These are phyloP conservation scores for Diplocarpon rosae DNA, from an alignment of 2,329 filamentous ascomycete genomes.

Conservation along the genomic window DNA sequence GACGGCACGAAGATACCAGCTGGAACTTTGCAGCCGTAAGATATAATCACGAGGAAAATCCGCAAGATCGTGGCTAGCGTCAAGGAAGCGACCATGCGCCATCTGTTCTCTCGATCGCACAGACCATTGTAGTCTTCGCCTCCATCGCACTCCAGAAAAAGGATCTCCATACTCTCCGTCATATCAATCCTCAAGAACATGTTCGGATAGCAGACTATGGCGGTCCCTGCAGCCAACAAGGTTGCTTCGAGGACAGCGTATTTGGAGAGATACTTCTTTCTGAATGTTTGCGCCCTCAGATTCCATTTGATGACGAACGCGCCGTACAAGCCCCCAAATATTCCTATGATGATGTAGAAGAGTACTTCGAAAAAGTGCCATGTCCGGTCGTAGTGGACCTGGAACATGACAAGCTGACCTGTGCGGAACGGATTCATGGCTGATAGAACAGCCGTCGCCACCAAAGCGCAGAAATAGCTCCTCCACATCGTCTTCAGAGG, in stretches of 20 bases:
- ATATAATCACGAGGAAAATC: conserved; percentile 80
- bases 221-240: conserved; percentile 70
- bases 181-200: conserved; percentile 94
- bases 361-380: conserved; percentile 97
- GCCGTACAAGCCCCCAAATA: conserved; percentile 91
- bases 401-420: conserved; percentile 98
- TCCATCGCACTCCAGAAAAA: conserved; percentile 89
- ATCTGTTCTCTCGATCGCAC: conserved; percentile 68
- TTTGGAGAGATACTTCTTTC: conserved; percentile 79
- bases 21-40: conserved; percentile 95
- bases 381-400: conserved; percentile 85
- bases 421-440: conserved; percentile 97
- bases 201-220: conserved; percentile 92
- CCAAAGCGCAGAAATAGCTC: conserved; percentile 94
- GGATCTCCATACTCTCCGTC: conserved; percentile 98
- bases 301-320: conserved; percentile 99
- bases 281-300: conserved; percentile 76
- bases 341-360: conserved; percentile 83
- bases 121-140: conserved; percentile 80
- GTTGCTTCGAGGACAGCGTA: conserved; percentile 84
- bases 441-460: conserved; percentile 83
- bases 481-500: conserved; percentile 96
- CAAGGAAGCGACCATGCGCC: conserved; percentile 69
- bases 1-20: conserved; percentile 97
- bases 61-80: conserved; percentile 70